Base-by-base conservation (phyloP, 1,284 basidiomycete species). In the Wolfiporia cocos region DNA sequence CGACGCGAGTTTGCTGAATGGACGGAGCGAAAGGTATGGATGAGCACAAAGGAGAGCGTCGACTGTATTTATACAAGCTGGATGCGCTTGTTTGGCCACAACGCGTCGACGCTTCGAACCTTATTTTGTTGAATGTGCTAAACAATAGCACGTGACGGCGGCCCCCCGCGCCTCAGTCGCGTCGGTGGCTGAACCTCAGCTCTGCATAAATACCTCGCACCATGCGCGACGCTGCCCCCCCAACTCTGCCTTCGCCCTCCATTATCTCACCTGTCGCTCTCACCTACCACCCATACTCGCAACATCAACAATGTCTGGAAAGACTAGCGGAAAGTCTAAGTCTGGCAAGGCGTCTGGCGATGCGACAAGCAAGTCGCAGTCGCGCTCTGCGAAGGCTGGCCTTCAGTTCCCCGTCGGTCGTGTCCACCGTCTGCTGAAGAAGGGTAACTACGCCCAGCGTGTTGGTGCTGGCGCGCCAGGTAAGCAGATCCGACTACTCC, bases 371-470 rank as follows among this genome's bases (percentile, higher is more conserved):
- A 79, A 80, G 61, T 64, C 75, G 11, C 71, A 81, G 61, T 88
- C 87, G 39, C 84, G 87, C 51, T 91, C 88, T 34, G 76, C 85
- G 56, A 92, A 91, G 70, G 76, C 76, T 52, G 86, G 85, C 55
- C 78, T 90, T 50, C 86, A 87, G 67, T 85, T 91, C 79, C 88
- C 87, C 47, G 89, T 92, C 63, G 88, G 89, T 76, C 88, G 89
- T 86, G 86, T 92, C 64, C 89, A 92, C 71, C 84, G 89, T 80
- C 81, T 89, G 51, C 67, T 92, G 53, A 89, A 90, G 78, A 81
- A 80, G 69, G 88, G 88, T 53, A 90, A 91, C 77, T 91, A 91
- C 64, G 85, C 84, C 34, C 79, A 84, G 61, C 82, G 84, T 62
- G 75, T 87, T 48, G 84, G 85, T 68, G 81, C 81, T 52, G 83